phyloP scores from a whole-genome alignment of 768 basidiomycete species.

The Myochromella boudieri region DNA sequence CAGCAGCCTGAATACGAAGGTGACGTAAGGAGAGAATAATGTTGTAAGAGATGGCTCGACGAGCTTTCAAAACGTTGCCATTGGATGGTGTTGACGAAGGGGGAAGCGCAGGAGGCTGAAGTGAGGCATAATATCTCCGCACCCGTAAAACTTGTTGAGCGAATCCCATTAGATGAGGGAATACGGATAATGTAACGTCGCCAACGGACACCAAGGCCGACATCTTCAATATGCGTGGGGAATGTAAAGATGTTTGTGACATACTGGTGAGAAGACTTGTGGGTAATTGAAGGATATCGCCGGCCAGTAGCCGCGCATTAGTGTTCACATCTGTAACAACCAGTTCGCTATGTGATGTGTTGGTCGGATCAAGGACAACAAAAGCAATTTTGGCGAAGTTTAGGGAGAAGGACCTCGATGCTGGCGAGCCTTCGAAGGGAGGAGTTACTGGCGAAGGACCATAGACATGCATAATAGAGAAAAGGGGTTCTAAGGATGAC shows the following conservation, averaged over 20 bases:
- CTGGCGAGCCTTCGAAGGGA: background rate
- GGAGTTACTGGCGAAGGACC: too few species aligned
- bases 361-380: constrained; percentile 33
- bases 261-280: constrained; percentile 24
- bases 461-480: constrained; percentile 19
- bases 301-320: constrained; percentile 19
- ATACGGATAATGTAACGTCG: constrained; percentile 41
- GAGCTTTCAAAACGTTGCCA: background rate
- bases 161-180: constrained; percentile 62
- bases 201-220: constrained; percentile 38
- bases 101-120: constrained; percentile 11
- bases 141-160: constrained; percentile 56
- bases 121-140: constrained; percentile 33
- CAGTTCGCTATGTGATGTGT: constrained; percentile 34
- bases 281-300: constrained; percentile 23
- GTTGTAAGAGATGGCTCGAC: constrained; percentile 28
- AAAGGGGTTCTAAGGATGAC: constrained; percentile 28
- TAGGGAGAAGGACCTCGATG: constrained; percentile 21
- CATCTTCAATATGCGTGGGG: constrained; percentile 31
- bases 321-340: constrained; percentile 29
- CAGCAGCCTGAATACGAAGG: constrained; percentile 60
- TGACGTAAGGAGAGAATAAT: constrained; percentile 40
- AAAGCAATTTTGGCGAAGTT: constrained; percentile 27
- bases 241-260: constrained; percentile 46
- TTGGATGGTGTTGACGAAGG: constrained; percentile 1